Evolutionary conservation across 73 alveolate genomes (phyloP), one percentile per base, ranked within the genome.

Genomic region (Diophrys sp.): DNA sequence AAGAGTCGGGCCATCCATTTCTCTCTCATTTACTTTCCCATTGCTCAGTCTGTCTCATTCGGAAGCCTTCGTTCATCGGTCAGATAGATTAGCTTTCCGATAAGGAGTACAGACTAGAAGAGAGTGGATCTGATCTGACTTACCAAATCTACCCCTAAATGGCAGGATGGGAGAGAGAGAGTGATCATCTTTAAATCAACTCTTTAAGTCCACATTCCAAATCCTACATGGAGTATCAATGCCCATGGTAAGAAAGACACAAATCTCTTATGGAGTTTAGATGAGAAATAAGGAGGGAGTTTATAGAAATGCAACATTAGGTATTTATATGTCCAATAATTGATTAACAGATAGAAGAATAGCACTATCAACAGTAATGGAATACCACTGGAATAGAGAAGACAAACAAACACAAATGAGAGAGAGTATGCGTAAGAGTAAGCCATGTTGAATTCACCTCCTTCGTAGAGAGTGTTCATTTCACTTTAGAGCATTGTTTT

Each of bases 391-490:
- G 75, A 68, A 28, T 68, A 68, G 26, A 68, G 5, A 27, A 68
- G 11, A 31, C 75, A 68, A 26, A 68, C 31, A 31, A 68, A 68
- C 24, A 68, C 24, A 31, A 68, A 68, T 2, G 75, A 68, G 54
- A 68, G 75, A 68, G 54, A 2, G 5, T 68, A 23, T 23, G 75
- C 75, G 24, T 68, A 68, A 25, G 75, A 18, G 31, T 68, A 68
- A 2, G 75, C 27, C 26, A 68, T 68, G 24, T 68, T 55, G 54
- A 68, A 68, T 28, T 68, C 75, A 2, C 75, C 26, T 18, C 75
- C 75, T 2, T 23, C 24, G 29, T 68, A 68, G 24, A 68, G 75
- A 25, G 1, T 24, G 24, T 68, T 68, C 56, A 68, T n/a, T 2
- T 68, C 75, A 5, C 56, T 2, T 29, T 68, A 24, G 23, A 68